phyloP scores from a whole-genome alignment of 2,329 filamentous ascomycete species.

The Talaromyces sp. region DNA sequence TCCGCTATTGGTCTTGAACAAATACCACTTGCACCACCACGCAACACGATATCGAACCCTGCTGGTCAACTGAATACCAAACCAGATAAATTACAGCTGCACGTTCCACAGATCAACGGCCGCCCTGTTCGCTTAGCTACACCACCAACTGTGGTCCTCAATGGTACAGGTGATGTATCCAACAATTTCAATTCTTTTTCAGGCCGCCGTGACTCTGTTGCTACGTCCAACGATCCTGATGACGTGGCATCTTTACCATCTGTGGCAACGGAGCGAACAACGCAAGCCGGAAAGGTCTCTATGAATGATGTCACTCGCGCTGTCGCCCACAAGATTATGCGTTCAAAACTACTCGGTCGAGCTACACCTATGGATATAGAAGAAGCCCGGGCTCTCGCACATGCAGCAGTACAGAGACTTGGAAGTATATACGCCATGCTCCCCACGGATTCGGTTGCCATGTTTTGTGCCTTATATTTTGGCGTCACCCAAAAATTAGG shows the following conservation, averaged over 20 bases:
- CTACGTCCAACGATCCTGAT: conserved; percentile 19
- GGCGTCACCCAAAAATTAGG: conserved; percentile 38
- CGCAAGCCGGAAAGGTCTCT: conserved; percentile 22
- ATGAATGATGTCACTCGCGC: conserved; percentile 32
- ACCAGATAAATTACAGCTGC: conserved; percentile 16
- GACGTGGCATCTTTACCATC: conserved; percentile 29
- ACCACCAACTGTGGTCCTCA: conserved; percentile 40
- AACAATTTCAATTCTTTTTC: conserved; percentile 5
- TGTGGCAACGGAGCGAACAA: conserved; percentile 3
- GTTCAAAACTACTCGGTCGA: conserved; percentile 29
- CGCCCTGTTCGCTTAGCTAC: conserved; percentile 43
- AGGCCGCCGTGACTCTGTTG: conserved; percentile 15
- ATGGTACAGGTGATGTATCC: conserved; percentile 28
- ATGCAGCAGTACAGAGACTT: conserved; percentile 31
- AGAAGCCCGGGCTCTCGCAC: conserved; percentile 33
- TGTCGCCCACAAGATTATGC: conserved; percentile 32
- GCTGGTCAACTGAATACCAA: not conserved
- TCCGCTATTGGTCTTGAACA: conserved; percentile 46
- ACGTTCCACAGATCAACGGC: conserved; percentile 41
- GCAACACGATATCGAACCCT: conserved; percentile 3
- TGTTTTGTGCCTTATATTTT: conserved; percentile 35
- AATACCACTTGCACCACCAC: conserved; percentile 23
- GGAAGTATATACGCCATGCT: conserved; percentile 29
- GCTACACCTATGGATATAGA: conserved; percentile 26
- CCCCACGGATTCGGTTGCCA: conserved; percentile 23